Percentiles rank a stretch among this genome's conserved stretches.
Conservation (phyloP, 2,329 filamentous ascomycete species). For the Sporothrix globosa region DNA sequence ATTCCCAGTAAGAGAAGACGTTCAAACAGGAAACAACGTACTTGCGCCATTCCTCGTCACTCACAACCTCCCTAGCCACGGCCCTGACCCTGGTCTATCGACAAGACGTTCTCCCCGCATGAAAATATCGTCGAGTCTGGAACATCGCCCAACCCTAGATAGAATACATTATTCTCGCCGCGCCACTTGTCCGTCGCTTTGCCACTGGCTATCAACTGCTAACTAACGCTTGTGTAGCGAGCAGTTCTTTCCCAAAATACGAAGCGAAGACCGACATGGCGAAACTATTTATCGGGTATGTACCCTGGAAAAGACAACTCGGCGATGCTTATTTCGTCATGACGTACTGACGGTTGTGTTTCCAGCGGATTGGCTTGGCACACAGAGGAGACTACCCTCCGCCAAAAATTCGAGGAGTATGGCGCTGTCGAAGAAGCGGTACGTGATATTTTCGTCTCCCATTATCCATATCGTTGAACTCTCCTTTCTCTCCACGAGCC, state of each 20-base stretch:
- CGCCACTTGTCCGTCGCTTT: not conserved
- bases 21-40: slow-evolving; percentile 21
- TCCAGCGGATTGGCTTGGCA: slow-evolving; percentile 94
- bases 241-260: not conserved
- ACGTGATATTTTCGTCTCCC: slow-evolving; percentile 50
- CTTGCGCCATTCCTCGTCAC: not conserved
- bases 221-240: not conserved
- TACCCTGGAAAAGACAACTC: not conserved
- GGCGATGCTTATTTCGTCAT: not conserved
- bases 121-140: not conserved
- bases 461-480: not conserved
- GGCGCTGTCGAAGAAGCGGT: slow-evolving; percentile 93
- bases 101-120: slow-evolving; percentile 13
- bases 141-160: not conserved
- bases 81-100: not conserved
- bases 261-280: slow-evolving; percentile 28
- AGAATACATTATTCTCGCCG: not conserved
- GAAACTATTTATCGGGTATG: slow-evolving; percentile 75
- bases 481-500: not conserved
- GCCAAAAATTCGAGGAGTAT: slow-evolving; percentile 90
- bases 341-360: slow-evolving; percentile 35
- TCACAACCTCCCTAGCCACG: not conserved
- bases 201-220: not conserved
- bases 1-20: slow-evolving; percentile 14
- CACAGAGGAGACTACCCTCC: slow-evolving; percentile 85